Conservation (phyloP, 768 basidiomycete species). For the Daedaleopsis sinensis region DNA sequence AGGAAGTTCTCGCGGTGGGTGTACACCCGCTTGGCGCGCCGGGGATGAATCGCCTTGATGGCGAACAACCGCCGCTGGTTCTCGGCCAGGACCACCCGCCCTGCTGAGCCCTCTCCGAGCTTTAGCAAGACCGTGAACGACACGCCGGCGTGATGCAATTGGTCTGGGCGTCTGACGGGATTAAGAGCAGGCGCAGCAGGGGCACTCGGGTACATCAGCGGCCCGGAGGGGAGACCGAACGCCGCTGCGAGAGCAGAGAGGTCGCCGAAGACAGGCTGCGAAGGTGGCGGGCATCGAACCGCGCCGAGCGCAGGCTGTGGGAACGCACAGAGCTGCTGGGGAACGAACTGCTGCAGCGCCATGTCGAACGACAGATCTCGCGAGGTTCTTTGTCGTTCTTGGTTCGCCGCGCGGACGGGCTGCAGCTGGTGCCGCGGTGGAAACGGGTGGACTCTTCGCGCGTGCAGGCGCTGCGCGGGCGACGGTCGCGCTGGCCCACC, state of each 20-base stretch:
- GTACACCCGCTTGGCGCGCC: neutral
- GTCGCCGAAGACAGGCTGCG: neutral
- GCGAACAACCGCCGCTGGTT: neutral
- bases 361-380: neutral
- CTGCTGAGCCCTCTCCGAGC: neutral
- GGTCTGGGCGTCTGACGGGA: neutral
- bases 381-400: neutral
- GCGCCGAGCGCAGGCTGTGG: too few species aligned
- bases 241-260: neutral
- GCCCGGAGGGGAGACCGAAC: neutral
- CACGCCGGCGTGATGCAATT: neutral
- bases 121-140: neutral
- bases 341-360: neutral
- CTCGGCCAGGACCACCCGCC: neutral
- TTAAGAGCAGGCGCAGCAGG: neutral
- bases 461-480: neutral
- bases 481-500: neutral
- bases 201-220: neutral
- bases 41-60: conserved; percentile 4
- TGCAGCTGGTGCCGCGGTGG: neutral
- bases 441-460: neutral
- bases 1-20: neutral
- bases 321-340: neutral
- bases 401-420: neutral
- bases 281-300: too few species aligned